Evolutionary conservation across 768 basidiomycete genomes (phyloP).

Genomic region (Lanmaoa pseudosensibilis): DNA sequence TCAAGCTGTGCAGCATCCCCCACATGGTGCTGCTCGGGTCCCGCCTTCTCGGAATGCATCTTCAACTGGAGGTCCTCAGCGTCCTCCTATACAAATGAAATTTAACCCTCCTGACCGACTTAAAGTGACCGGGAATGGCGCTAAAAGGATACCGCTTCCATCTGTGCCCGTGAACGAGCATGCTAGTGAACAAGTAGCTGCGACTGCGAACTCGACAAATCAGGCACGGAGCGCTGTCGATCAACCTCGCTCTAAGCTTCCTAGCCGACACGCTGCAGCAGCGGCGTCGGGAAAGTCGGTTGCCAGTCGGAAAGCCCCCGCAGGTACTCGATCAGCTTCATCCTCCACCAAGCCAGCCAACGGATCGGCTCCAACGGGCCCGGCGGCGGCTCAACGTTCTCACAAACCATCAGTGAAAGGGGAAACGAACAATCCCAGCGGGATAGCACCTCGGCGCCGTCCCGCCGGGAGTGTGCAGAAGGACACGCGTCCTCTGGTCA

Average conservation of each 20-base stretch:
- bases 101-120: constrained; percentile 23
- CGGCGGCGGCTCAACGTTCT: constrained; percentile 4
- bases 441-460: constrained; percentile 9
- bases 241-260: constrained; percentile 12
- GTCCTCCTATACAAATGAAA: constrained; percentile 27
- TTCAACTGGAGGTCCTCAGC: constrained; percentile 24
- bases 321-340: constrained; percentile 3
- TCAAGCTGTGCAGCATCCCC: constrained; percentile 11
- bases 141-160: constrained; percentile 35
- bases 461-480: constrained; percentile 6
- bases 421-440: constrained; percentile 4
- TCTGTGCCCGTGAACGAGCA: constrained; percentile 4
- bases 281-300: background rate
- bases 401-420: constrained; percentile 12
- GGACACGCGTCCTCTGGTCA: constrained; percentile 12
- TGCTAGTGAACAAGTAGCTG: constrained; percentile 1
- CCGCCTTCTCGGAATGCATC: constrained; percentile 1
- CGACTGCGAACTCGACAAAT: background rate
- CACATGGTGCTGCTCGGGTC: background rate
- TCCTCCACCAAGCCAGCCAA: constrained; percentile 11
- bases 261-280: constrained; percentile 4
- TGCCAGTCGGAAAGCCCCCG: constrained; percentile 10
- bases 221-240: background rate
- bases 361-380: background rate
- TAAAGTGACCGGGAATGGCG: constrained; percentile 31